Evolutionary conservation across 495 filamentous ascomycete species (phyloP), one percentile per base, ranked within the genome.

Genomic region (Apiosordaria backusii): DNA sequence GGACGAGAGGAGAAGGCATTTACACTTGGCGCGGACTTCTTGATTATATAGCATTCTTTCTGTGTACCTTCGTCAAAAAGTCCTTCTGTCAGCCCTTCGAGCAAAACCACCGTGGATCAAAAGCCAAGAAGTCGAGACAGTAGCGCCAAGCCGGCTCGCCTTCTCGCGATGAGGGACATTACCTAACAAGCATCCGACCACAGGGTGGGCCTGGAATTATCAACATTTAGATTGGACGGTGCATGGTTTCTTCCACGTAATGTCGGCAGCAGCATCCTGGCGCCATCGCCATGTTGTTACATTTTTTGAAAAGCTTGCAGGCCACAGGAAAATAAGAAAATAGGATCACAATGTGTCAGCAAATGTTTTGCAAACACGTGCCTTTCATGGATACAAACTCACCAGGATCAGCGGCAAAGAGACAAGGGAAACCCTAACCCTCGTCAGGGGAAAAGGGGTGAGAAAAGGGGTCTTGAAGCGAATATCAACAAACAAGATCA

Each of bases 181-280:
- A 55, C 52, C n/a, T 55, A 55, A 55, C 52, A 23, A 19, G 22
- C 52, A 23, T 21, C 52, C n/a, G 22, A 55, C n/a, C 52, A 23
- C 22, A 19, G n/a, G 52, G 52, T 45, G 52, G 52, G 22, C 52
- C n/a, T 55, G 52, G n/a, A 6, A 21, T 55, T 55, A 21, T 55
- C 52, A 23, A 19, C 52, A 15, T 18, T 23, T 55, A 23, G 52
- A 55, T 55, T 55, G 52, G 52, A 19, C 22, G 4, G 52, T 23
- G 52, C 22, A 15, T 55, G n/a, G 18, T 55, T 55, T 55, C 52
- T 15, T 23, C 22, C 52, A 55, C 52, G 52, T 55, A 55, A 55
- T 55, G n/a, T 55, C 52, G 10, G 52, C 52, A 55, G 52, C 52
- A 55, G 52, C 2, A 55, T 55, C 52, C 52, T 55, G n/a, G n/a